Conservation (phyloP, 1,139 yeast genomes). For the Kodamaea sp. region DNA sequence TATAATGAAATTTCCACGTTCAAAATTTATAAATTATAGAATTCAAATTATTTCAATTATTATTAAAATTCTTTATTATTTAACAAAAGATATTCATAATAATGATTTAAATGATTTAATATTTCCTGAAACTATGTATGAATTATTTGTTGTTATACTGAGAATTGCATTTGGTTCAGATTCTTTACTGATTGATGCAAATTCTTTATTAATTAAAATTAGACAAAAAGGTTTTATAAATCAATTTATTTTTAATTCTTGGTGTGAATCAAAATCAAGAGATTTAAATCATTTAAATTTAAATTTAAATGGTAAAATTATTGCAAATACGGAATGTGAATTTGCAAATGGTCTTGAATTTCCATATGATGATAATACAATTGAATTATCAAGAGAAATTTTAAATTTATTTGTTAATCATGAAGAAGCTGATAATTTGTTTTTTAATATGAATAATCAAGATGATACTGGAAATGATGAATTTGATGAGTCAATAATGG, state of each 20-base stretch:
- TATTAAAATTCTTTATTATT: constrained; percentile 30
- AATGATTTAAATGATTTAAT: constrained; percentile 31
- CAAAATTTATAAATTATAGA: constrained; percentile 37
- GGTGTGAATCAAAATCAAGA: constrained; percentile 41
- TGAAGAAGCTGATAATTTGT: constrained; percentile 77
- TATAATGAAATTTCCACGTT: constrained; percentile 47
- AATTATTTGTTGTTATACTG: constrained; percentile 49
- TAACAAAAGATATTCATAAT: constrained; percentile 26
- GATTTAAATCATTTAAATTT: constrained; percentile 32
- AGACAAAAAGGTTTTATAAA: constrained; percentile 22
- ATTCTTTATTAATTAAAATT: constrained; percentile 27
- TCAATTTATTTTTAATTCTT: constrained; percentile 35
- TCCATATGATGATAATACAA: constrained; percentile 58
- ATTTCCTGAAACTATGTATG: constrained; percentile 44
- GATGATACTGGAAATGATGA: constrained; percentile 15
- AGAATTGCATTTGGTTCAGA: constrained; percentile 56
- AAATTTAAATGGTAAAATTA: constrained; percentile 16
- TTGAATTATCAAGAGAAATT: constrained; percentile 69
- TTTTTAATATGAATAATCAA: constrained; percentile 56
- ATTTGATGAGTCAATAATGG: no score
- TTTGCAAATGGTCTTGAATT: constrained; percentile 58
- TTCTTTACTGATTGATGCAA: constrained; percentile 35
- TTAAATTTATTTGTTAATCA: constrained; percentile 66
- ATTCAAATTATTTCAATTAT: constrained; percentile 41
- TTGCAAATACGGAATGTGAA: constrained; percentile 38